These are phyloP conservation scores for Podospora tetraspora DNA, from an alignment of 495 filamentous ascomycete genomes.

Conservation along the genomic window DNA sequence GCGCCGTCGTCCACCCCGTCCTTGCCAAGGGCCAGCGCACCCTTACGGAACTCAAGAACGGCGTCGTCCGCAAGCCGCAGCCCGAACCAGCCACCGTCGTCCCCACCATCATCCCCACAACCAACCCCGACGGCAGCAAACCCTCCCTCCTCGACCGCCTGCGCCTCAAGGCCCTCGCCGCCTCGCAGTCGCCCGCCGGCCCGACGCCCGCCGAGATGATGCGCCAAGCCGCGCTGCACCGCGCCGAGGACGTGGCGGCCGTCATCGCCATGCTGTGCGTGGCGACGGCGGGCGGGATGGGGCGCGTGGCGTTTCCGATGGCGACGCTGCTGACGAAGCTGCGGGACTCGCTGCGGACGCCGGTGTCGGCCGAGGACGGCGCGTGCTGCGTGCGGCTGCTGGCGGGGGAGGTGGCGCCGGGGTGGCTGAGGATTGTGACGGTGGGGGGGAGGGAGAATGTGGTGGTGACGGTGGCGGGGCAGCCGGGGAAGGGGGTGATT, in stretches of 20 bases:
- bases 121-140: conserved; percentile 32
- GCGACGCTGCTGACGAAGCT: conserved; percentile 52
- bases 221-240: conserved; percentile 54
- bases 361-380: conserved; percentile 56
- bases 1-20: conserved; percentile 39
- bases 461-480: conserved; percentile 45
- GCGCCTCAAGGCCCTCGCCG: conserved; percentile 51
- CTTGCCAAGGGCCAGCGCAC: conserved; percentile 55
- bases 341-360: conserved; percentile 55
- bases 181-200: conserved; percentile 34
- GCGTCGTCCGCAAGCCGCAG: conserved; percentile 43
- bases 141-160: conserved; percentile 58
- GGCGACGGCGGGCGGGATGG: conserved; percentile 32
- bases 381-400: conserved; percentile 51
- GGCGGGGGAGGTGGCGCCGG: conserved; percentile 54
- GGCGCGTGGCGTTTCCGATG: conserved; percentile 55
- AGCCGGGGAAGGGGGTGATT: conserved; percentile 40
- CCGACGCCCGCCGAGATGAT: conserved; percentile 46
- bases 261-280: conserved; percentile 55
- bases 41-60: conserved; percentile 55
- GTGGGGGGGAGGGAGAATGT: conserved; percentile 53
- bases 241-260: conserved; percentile 55
- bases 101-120: conserved; percentile 15
- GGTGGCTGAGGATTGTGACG: conserved; percentile 55
- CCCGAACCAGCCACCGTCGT: conserved; percentile 21